Conservation (phyloP, 2,329 filamentous ascomycete species). For the Emydomyces testavorans region DNA sequence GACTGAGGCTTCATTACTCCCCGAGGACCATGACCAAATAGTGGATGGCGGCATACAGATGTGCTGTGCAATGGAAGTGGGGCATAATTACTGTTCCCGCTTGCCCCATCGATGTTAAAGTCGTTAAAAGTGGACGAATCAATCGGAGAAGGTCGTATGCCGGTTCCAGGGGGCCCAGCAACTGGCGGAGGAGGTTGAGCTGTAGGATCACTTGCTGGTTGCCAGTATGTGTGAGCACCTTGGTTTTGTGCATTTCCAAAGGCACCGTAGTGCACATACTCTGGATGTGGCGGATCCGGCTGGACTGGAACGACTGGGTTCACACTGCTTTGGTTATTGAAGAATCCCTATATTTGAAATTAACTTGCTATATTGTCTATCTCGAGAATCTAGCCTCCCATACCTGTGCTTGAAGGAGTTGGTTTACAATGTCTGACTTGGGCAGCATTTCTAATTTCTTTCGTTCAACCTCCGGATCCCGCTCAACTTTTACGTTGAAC, state of each 20-base stretch:
- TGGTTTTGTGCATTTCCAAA: background rate
- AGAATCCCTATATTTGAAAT: constrained; percentile 2
- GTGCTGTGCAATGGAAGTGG: background rate
- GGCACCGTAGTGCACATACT: background rate
- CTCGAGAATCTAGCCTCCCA: background rate
- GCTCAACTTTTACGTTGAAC: constrained; percentile 14
- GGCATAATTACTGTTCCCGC: background rate
- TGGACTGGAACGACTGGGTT: background rate
- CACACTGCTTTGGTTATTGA: background rate
- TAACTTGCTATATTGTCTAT: background rate
- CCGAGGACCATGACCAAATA: background rate
- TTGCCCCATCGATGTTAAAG: constrained; percentile 2
- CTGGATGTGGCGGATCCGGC: background rate
- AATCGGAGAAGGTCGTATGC: background rate
- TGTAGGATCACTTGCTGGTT: background rate
- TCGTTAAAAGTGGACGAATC: background rate
- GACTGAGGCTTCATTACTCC: background rate
- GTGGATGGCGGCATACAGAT: background rate
- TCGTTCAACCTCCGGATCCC: constrained; percentile 17
- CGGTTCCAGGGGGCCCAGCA: background rate
- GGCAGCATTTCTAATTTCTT: constrained; percentile 17
- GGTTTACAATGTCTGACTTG: constrained; percentile 16
- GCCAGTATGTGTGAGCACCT: background rate
- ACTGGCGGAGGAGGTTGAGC: background rate
- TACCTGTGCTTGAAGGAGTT: constrained; percentile 19